Evolutionary conservation across 805 yeast species (phyloP).

Genomic region (Teunomyces pallodes): DNA sequence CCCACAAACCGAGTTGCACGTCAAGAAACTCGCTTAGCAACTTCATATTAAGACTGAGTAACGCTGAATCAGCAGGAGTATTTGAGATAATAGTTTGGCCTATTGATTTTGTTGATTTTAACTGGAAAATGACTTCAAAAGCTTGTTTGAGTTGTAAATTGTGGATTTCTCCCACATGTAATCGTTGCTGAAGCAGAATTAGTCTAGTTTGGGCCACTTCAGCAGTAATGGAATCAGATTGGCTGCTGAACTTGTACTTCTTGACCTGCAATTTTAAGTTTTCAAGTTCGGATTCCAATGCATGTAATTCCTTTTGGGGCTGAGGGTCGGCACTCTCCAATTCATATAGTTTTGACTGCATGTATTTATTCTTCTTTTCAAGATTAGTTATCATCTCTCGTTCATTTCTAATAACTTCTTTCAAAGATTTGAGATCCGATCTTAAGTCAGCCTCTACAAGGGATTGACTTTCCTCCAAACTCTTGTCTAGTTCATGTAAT

Average conservation of each 20-base stretch:
- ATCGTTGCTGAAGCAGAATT: conserved; percentile 5
- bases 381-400: conserved; percentile 15
- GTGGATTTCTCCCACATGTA: neutral
- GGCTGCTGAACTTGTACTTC: conserved; percentile 8
- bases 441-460: conserved; percentile 25
- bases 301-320: neutral
- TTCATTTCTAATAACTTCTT: conserved; percentile 14
- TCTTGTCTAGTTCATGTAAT: conserved; percentile 47
- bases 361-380: conserved; percentile 17
- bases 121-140: neutral
- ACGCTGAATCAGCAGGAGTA: neutral
- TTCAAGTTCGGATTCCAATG: conserved; percentile 11
- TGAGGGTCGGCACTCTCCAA: conserved; percentile 10
- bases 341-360: conserved; percentile 18
- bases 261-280: conserved; percentile 15
- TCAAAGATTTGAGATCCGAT: conserved; percentile 29
- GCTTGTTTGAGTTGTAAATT: neutral
- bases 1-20: conserved; percentile 8
- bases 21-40: neutral
- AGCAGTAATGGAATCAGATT: conserved; percentile 10
- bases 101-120: neutral
- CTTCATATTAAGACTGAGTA: neutral
- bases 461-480: conserved; percentile 25
- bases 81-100: neutral
- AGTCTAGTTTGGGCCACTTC: conserved; percentile 12